These are phyloP conservation scores for Monosporascus sp. DNA, from an alignment of 2,329 filamentous ascomycete genomes.

Conservation along the genomic window DNA sequence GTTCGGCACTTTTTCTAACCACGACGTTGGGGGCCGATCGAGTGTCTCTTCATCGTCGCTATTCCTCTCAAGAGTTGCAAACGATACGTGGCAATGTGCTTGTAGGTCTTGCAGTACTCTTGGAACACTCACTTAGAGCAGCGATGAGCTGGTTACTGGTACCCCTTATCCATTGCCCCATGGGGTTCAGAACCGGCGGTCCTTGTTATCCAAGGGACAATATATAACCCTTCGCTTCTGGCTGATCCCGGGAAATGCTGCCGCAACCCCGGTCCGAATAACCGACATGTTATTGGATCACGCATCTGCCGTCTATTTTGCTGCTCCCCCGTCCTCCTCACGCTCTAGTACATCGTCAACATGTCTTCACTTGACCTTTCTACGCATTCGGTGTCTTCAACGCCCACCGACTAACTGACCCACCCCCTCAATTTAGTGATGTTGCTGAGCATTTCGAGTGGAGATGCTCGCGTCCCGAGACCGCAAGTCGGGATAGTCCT, in stretches of 20 bases:
- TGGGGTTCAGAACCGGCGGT: background rate
- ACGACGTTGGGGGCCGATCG: background rate
- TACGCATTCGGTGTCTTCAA: background rate
- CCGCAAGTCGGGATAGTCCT: background rate
- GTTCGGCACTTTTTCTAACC: background rate
- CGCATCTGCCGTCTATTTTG: constrained; percentile 16
- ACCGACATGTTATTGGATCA: constrained; percentile 7
- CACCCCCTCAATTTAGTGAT: background rate
- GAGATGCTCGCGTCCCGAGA: background rate
- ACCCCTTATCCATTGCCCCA: background rate
- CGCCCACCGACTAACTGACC: background rate
- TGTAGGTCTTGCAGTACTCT: background rate
- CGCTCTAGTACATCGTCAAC: background rate
- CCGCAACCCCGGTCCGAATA: background rate
- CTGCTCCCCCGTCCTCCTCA: background rate
- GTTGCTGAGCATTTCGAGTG: background rate
- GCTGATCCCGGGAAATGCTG: background rate
- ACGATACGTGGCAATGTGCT: background rate
- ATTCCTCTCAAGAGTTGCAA: too few relatives aligned
- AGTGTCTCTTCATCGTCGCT: too few relatives aligned
- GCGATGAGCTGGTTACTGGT: background rate
- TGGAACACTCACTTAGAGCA: background rate
- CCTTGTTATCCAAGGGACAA: background rate
- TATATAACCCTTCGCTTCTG: background rate
- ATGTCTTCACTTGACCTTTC: background rate